Evolutionary conservation across 1,284 basidiomycete genomes (phyloP), one percentile per base, ranked within the genome.

Genomic region (Moniliophthora roreri): DNA sequence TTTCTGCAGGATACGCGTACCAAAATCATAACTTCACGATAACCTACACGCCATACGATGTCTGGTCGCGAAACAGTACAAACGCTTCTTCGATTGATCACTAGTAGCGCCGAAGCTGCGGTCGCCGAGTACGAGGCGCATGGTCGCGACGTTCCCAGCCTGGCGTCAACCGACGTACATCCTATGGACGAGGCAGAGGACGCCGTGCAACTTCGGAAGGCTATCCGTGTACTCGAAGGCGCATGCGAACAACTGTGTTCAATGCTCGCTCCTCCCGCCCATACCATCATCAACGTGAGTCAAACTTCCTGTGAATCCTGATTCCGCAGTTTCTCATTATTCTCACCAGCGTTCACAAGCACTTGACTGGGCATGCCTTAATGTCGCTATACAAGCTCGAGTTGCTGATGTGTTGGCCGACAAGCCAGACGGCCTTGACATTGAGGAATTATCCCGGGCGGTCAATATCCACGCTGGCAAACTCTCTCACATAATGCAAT

Each of bases 401-500:
- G 59, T 72, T 24, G 61, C 71, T 16, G 57, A 74, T 48, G 48
- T 64, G 42, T 61, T 72, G 4, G 21, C 51, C 13, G 32, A 62
- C 15, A 52, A 66, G 20, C 64, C 67, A 1, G 53, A 62, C 20
- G 70, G 70, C 9, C 52, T 73, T 3, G 69, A 69, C 26, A 58
- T 73, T 9, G 48, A 60, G 11, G 61, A 66, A 7, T 51, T 73
- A n/a, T 60, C 67, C 13, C 55, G 63, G 51, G 55, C 58, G 1
- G 48, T 62, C 16, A 39, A 55, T 0, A 58, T 73, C 9, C 63
- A 72, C 5, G 21, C 57, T 2, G 61, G 54, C 37, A 72, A 74
- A 45, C 61, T 74, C 20, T 55, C 53, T 0, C 64, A 65, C 11
- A 50, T 71, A 37, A 54, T 76, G 37, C 68, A 72, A 10, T 52